Evolutionary conservation across 768 basidiomycete species (phyloP), one percentile per base, ranked within the genome.

Genomic region (Naganishia kalamii): DNA sequence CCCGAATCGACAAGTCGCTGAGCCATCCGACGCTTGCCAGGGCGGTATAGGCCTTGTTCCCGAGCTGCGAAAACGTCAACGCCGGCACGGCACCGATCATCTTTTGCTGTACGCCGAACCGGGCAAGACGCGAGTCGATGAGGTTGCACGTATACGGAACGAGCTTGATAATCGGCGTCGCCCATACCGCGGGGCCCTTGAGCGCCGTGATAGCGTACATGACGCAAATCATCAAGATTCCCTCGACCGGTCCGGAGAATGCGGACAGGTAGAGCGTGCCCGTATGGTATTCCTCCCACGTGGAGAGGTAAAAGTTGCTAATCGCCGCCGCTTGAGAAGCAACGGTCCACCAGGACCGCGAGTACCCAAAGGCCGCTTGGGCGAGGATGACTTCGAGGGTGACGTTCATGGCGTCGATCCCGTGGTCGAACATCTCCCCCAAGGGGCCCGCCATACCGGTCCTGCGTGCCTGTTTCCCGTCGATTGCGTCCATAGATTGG

Each of bases 361-460:
- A 91, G 23, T 97, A 82, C 70, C 94, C 93, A 47, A 99, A 84
- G 0, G 96, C 93, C 29, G 88, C 85, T 8, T 86, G 81, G 6
- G 85, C 84, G 44, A 99, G 84, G 66, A 97, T 83, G 65, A 86
- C 88, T 79, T 92, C 94, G 27, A 99, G 84, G 90, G 91, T 94
- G 0, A 94, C 98, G 74, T 97, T 97, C 69, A 99, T 82, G 0
- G 93, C 92, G 74, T 94, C 78, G 67, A 75, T 77, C 7, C 92
- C 94, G 78, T 98, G 96, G 75, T 99, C 96, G 77, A 99, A 99
- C 86, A 98, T 87, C 77, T 99, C 90, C 19, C 96, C 96, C 33
- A 98, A 80, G 27, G 94, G 94, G 4, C 96, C 90, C n/a, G 92
- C 88, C 90, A 96, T 98, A 1, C 92, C 92, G 0, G 92, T 94